These are phyloP conservation scores for Pseudogymnoascus sp. DNA, from an alignment of 2,329 filamentous ascomycete species.

Conservation along the genomic window DNA sequence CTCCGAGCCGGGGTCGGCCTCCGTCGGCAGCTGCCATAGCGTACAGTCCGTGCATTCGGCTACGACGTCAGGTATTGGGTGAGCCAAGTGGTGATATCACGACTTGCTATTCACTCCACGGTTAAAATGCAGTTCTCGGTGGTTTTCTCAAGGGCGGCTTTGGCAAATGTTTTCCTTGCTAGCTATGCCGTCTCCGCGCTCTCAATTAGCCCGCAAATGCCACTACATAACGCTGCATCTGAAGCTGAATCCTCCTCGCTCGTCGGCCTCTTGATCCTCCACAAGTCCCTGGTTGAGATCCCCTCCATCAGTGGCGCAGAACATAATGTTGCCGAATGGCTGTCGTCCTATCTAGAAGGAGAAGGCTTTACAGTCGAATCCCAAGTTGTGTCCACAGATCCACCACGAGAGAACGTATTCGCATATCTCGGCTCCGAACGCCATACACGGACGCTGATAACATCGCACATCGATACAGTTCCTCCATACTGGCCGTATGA, in stretches of 20 bases:
- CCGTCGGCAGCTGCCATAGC: neutral
- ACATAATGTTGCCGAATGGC: constrained; percentile 46
- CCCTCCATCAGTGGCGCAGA: constrained; percentile 57
- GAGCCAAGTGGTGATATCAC: constrained; percentile 1
- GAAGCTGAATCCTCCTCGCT: constrained; percentile 14
- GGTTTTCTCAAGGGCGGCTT: neutral
- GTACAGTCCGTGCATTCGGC: neutral
- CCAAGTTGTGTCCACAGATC: constrained; percentile 35
- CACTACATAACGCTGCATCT: constrained; percentile 10
- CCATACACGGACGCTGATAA: constrained; percentile 42
- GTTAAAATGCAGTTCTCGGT: neutral
- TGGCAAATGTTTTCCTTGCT: constrained; percentile 13
- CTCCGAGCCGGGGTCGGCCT: neutral
- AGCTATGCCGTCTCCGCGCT: constrained; percentile 12
- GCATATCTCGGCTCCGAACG: constrained; percentile 45
- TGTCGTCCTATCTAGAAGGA: constrained; percentile 45
- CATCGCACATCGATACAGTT: constrained; percentile 57
- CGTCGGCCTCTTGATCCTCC: constrained; percentile 46
- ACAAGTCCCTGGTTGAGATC: constrained; percentile 53
- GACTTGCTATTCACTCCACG: neutral
- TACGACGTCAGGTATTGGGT: neutral
- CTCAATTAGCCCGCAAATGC: constrained; percentile 16
- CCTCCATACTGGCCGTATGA: constrained; percentile 40
- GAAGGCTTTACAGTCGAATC: constrained; percentile 55
- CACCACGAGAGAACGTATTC: constrained; percentile 45